These are phyloP conservation scores for Leishmania arabica DNA, from an alignment of 208 protist species.

Conservation along the genomic window DNA sequence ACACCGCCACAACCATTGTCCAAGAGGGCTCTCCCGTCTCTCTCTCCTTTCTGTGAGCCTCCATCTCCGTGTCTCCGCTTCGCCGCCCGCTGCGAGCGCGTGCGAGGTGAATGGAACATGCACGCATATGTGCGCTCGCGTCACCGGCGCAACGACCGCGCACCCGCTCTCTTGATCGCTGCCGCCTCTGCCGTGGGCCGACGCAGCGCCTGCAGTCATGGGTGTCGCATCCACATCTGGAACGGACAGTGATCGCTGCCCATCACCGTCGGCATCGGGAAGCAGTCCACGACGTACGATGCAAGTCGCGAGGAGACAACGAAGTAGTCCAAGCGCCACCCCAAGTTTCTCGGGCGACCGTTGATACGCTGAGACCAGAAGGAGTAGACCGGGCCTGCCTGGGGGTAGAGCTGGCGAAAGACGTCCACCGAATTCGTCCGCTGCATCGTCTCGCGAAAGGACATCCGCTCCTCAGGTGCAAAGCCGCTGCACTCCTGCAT, in stretches of 20 bases:
- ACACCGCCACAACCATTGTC: background rate
- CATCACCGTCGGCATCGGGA: slow-evolving; percentile 75
- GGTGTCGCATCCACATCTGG: slow-evolving; percentile 79
- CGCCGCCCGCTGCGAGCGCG: background rate
- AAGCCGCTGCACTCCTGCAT: slow-evolving; percentile 94
- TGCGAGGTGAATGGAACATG: background rate
- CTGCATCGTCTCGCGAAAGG: slow-evolving; percentile 71
- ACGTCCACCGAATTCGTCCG: slow-evolving; percentile 66
- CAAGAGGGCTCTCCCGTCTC: background rate
- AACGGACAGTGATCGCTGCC: slow-evolving; percentile 92
- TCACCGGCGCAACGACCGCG: background rate
- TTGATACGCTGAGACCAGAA: slow-evolving; percentile 88
- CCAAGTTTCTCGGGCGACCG: slow-evolving; percentile 60
- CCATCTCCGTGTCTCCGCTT: background rate
- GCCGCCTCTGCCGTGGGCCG: slow-evolving; percentile 21
- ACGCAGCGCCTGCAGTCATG: slow-evolving; percentile 46
- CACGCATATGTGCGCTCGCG: background rate
- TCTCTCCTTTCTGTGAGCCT: background rate
- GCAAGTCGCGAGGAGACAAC: slow-evolving; percentile 72
- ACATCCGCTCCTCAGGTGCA: slow-evolving; percentile 88
- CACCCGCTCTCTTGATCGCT: background rate
- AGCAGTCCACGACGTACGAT: slow-evolving; percentile 76
- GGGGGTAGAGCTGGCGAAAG: slow-evolving; percentile 90
- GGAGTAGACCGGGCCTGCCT: slow-evolving; percentile 72
- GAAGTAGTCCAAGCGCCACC: slow-evolving; percentile 96